Conservation (phyloP, 2,329 filamentous ascomycete species). For the Ascochyta lentis region DNA sequence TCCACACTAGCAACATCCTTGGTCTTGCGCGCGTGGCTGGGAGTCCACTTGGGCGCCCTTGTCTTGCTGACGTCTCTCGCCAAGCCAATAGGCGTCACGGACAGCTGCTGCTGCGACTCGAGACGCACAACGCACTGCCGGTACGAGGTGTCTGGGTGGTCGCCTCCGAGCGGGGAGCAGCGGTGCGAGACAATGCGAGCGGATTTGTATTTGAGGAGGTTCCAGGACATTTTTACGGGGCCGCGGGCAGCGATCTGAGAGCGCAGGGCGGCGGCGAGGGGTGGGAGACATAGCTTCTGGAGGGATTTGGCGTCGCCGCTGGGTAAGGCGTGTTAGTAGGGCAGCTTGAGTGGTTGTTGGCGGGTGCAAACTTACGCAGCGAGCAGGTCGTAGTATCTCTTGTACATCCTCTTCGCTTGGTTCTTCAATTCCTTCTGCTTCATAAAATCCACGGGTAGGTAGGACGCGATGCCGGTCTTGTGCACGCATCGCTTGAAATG, state of each 20-base stretch:
- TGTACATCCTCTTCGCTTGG: slow-evolving; percentile 65
- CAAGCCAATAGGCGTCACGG: neutral
- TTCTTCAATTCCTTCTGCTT: slow-evolving; percentile 18
- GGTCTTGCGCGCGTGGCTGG: neutral
- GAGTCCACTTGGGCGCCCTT: slow-evolving; percentile 3
- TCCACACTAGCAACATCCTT: slow-evolving; percentile 33
- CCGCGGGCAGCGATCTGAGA: slow-evolving; percentile 61
- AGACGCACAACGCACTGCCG: slow-evolving; percentile 38
- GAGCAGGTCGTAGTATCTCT: slow-evolving; percentile 66
- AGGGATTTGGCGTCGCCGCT: slow-evolving; percentile 31
- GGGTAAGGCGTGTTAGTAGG: slow-evolving; percentile 8
- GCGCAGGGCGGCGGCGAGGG: slow-evolving; percentile 61
- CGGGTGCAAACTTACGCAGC: slow-evolving; percentile 49
- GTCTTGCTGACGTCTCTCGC: neutral
- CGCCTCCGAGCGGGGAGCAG: slow-evolving; percentile 53
- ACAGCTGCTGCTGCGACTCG: slow-evolving; percentile 30
- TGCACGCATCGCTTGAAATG: slow-evolving; percentile 23
- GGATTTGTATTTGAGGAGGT: slow-evolving; percentile 29
- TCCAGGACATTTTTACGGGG: slow-evolving; percentile 57
- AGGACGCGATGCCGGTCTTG: slow-evolving; percentile 21
- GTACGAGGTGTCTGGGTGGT: slow-evolving; percentile 30
- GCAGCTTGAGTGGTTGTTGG: neutral
- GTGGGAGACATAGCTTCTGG: slow-evolving; percentile 60
- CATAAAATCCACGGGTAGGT: slow-evolving; percentile 21
- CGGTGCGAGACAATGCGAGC: slow-evolving; percentile 65